These are phyloP conservation scores for Penicillium sp. DNA, from an alignment of 2,329 filamentous ascomycete species.

Conservation along the genomic window DNA sequence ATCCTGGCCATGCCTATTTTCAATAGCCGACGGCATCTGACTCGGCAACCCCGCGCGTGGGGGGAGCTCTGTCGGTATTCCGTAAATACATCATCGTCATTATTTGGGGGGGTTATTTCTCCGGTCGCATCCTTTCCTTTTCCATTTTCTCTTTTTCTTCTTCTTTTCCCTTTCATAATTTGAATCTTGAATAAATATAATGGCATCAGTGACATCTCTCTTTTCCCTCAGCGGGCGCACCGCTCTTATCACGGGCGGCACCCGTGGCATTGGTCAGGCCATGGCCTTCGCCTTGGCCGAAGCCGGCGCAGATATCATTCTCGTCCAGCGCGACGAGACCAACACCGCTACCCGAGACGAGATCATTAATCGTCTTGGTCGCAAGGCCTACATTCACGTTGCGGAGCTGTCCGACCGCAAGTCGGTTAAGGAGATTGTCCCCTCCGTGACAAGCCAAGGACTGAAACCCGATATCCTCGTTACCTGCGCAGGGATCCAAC, in stretches of 20 bases:
- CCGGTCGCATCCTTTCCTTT: background rate
- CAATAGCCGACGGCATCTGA: slow-evolving; percentile 27
- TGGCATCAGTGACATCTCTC: slow-evolving; percentile 11
- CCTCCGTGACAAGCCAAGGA: slow-evolving; percentile 43
- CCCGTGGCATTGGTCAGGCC: slow-evolving; percentile 40
- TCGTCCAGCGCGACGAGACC: slow-evolving; percentile 49
- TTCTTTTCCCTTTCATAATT: background rate
- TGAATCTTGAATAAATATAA: background rate
- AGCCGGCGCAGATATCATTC: slow-evolving; percentile 40
- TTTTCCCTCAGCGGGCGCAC: slow-evolving; percentile 32
- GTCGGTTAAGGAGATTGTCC: slow-evolving; percentile 46
- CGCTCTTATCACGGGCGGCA: slow-evolving; percentile 42
- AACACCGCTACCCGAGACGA: slow-evolving; percentile 50
- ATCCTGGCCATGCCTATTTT: no score
- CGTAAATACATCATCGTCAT: background rate
- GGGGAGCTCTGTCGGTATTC: slow-evolving; percentile 9
- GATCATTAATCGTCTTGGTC: slow-evolving; percentile 42
- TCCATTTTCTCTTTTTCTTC: background rate
- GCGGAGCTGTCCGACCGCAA: slow-evolving; percentile 49
- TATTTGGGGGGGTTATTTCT: slow-evolving; percentile 11
- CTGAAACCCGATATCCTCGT: slow-evolving; percentile 75
- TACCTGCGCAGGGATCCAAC: slow-evolving; percentile 87
- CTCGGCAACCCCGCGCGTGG: slow-evolving; percentile 18
- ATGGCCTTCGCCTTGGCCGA: slow-evolving; percentile 43
- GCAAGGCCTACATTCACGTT: slow-evolving; percentile 48